Conservation (phyloP, 768 basidiomycete genomes). For the Mycena crocata region DNA sequence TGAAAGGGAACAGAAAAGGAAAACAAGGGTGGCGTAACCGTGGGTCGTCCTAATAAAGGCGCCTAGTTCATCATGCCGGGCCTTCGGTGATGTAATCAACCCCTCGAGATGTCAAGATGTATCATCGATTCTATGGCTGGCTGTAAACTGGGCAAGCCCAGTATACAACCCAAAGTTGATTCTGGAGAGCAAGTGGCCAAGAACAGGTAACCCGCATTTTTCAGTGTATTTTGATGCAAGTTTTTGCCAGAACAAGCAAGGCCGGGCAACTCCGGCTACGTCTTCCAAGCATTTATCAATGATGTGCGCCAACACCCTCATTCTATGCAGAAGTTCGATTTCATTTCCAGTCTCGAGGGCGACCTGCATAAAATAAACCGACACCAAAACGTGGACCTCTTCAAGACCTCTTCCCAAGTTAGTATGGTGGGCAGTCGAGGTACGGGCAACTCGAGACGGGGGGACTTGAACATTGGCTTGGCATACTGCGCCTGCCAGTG, state of each 20-base stretch:
- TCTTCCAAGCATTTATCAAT: background rate
- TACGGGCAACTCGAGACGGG: too few species aligned
- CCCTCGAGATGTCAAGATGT: background rate
- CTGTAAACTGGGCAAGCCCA: background rate
- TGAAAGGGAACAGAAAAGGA: constrained; percentile 10
- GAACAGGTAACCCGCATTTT: too few species aligned
- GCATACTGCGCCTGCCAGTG: too few species aligned
- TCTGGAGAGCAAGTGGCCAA: too few species aligned
- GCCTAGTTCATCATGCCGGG: background rate
- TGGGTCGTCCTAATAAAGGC: background rate
- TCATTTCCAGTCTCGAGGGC: constrained; percentile 26
- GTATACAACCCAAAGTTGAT: too few species aligned
- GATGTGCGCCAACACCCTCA: background rate
- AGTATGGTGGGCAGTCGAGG: too few species aligned
- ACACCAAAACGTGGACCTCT: too few species aligned
- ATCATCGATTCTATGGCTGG: background rate
- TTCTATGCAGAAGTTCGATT: constrained; percentile 13
- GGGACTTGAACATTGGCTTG: too few species aligned
- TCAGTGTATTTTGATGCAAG: background rate
- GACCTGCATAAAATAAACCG: background rate
- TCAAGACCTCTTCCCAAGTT: too few species aligned
- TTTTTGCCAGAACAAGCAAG: too few species aligned
- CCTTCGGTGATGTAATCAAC: background rate
- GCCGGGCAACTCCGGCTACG: too few species aligned
- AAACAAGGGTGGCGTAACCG: background rate